Conservation (phyloP, 2,329 filamentous ascomycete species). For the Metarhizium humberi region DNA sequence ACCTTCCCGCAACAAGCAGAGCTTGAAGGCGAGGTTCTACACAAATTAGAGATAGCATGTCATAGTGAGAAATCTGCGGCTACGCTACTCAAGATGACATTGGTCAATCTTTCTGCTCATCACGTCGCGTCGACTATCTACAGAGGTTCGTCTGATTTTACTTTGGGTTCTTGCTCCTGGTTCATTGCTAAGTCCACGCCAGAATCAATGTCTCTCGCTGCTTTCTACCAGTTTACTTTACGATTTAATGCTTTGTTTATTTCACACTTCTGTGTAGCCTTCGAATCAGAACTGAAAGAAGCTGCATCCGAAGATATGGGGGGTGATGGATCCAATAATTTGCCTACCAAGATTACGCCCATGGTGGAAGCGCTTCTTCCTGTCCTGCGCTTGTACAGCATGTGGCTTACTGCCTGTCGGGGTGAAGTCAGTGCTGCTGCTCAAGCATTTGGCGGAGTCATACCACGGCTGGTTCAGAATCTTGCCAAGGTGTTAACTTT, state of each 20-base stretch:
- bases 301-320: constrained; percentile 11
- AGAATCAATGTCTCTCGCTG: constrained; percentile 37
- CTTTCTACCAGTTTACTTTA: constrained; percentile 55
- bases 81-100: constrained; percentile 66
- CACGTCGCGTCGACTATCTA: constrained; percentile 45
- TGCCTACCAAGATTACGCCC: constrained; percentile 21
- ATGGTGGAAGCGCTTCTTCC: constrained; percentile 36
- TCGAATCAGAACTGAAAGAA: constrained; percentile 55
- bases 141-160: constrained; percentile 19
- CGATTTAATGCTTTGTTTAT: constrained; percentile 73
- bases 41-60: constrained; percentile 63
- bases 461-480: constrained; percentile 36
- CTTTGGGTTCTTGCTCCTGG: neutral
- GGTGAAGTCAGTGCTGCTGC: constrained; percentile 36
- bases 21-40: constrained; percentile 76
- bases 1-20: constrained; percentile 68
- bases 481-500: constrained; percentile 37
- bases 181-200: neutral
- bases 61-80: constrained; percentile 57
- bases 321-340: constrained; percentile 14
- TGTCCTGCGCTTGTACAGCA: constrained; percentile 41
- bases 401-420: constrained; percentile 41
- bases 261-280: constrained; percentile 57
- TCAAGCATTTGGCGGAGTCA: constrained; percentile 33
- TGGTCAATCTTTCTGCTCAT: constrained; percentile 82